Evolutionary conservation across 805 yeast species (phyloP), one percentile per base, ranked within the genome.

Genomic region (Yarrowia bubula): DNA sequence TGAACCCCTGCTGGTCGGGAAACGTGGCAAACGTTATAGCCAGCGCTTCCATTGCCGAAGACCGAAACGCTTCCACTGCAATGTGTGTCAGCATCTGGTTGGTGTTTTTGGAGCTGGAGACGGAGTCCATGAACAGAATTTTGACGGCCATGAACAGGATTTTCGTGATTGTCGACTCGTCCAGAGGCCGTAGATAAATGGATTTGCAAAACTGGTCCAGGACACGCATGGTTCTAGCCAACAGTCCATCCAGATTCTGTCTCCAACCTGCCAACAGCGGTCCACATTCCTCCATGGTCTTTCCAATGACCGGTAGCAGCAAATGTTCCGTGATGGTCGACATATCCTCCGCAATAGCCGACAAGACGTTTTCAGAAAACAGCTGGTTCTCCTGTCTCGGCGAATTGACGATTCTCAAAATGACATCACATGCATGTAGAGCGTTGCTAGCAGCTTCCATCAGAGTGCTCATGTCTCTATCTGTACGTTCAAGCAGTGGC

Each of bases 101-200:
- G 1, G 41, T 3, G 32, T 48, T 69, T 71, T 14, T 72, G 73
- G 48, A 73, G 73, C 13, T 66, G 39, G 22, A 13, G 3, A 72
- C 69, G 1, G 67, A 65, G n/a, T 77, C 80, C 28, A 72, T 69
- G 68, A 83, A 85, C 0, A 86, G 71, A 0, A 80, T 69, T 37
- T 72, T 73, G 8, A 79, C 69, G 8, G 81, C 74, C 28, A 84
- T 72, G 69, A 84, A 88, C 67, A 87, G 90, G 33, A 89, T 69
- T 67, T 81, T 83, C 0, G 91, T 85, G 9, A 87, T 71, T 0
- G 81, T 70, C 2, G 76, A 78, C 43, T 88, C 92, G 64, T 84
- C 84, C 15, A 69, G 39, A 17, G 50, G 50, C 6, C 51, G 43
- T 8, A 43, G 14, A n/a, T 43, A 58, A 18, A 58, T 58, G 42